Evolutionary conservation across 208 protist genomes (phyloP), one percentile per base, ranked within the genome.

Genomic region (Phytomonas francai): DNA sequence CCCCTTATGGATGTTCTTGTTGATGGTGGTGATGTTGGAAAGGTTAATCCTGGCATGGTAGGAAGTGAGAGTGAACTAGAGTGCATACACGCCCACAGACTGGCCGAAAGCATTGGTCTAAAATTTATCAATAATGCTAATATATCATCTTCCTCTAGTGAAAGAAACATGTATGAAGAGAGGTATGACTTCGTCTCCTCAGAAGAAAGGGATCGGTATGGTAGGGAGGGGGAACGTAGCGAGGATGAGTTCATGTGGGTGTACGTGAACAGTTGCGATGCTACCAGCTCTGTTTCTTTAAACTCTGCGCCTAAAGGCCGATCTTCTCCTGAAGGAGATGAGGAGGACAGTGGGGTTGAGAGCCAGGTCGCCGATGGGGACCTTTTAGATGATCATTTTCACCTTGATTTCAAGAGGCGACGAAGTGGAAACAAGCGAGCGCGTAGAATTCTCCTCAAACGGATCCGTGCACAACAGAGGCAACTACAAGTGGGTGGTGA

Each of bases 361-460:
- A 19, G 9, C 25, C 63, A 49, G 33, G 34, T 34, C 6, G 25
- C 25, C 11, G 51, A 73, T 22, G 7, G 33, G 34, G 32, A 27
- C 27, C 69, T 59, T 16, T 62, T 54, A 1, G 74, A 68, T 61
- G 69, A 73, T 28, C 45, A 72, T 8, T 39, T 67, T 14, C 65
- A 63, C 39, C 56, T 89, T 39, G 78, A 83, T 42, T 80, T 72
- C 58, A 77, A 79, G 61, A 77, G 83, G 0, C 79, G 83, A 36
- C 49, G 73, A 11, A 74, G 75, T 27, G 72, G 72, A 5, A 68
- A 72, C 49, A 51, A 57, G 45, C 83, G 80, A 7, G 59, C 73
- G 64, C 73, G 79, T 12, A 79, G 70, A 57, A 85, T 89, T 27
- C 34, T 85, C 45, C 70, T 71, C 31, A 80, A 77, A 33, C 79